phyloP scores from a whole-genome alignment of 116 monocot species.

The Dioscorea cayenensis region DNA sequence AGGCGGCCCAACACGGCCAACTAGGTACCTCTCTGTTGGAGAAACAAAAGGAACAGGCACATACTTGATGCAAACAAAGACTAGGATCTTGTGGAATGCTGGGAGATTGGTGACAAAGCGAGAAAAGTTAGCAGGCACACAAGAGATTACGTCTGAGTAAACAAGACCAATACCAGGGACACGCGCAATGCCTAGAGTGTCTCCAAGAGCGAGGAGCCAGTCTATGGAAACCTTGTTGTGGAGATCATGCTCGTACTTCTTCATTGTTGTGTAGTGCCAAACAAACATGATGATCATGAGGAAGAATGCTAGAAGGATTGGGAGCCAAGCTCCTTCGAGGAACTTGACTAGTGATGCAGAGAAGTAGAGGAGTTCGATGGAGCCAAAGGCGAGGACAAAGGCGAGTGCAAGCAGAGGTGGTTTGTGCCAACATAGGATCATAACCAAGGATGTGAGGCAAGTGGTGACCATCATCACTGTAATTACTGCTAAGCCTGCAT shows the following conservation, averaged over 20 bases:
- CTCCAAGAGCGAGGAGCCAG: constrained; percentile 55
- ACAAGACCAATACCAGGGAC: constrained; percentile 73
- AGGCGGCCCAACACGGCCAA: constrained; percentile 50
- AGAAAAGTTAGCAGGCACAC: constrained; percentile 57
- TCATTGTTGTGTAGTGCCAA: constrained; percentile 47
- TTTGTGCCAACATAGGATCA: constrained; percentile 49
- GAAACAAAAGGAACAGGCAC: constrained; percentile 51
- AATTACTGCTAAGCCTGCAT: constrained; percentile 57
- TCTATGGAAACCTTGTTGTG: constrained; percentile 52
- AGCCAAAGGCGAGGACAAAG: constrained; percentile 55
- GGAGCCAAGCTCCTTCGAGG: constrained; percentile 56
- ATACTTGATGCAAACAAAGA: constrained; percentile 61
- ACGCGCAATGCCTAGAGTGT: constrained; percentile 44
- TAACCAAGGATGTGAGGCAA: constrained; percentile 51
- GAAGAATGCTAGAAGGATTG: constrained; percentile 43
- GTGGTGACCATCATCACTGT: constrained; percentile 66
- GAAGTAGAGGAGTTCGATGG: constrained; percentile 47
- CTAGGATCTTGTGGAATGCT: constrained; percentile 49
- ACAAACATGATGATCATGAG: constrained; percentile 52
- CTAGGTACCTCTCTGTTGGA: constrained; percentile 42
- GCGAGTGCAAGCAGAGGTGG: constrained; percentile 32
- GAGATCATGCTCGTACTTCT: constrained; percentile 50
- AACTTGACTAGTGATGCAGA: constrained; percentile 52
- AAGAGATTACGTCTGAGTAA: constrained; percentile 54
- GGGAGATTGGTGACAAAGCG: constrained; percentile 63